A percentile compares a stretch with the other conserved stretches of the same genome.
Evolutionary conservation across 805 yeast species (phyloP).

Genomic region (Lipomyces lipofer): DNA sequence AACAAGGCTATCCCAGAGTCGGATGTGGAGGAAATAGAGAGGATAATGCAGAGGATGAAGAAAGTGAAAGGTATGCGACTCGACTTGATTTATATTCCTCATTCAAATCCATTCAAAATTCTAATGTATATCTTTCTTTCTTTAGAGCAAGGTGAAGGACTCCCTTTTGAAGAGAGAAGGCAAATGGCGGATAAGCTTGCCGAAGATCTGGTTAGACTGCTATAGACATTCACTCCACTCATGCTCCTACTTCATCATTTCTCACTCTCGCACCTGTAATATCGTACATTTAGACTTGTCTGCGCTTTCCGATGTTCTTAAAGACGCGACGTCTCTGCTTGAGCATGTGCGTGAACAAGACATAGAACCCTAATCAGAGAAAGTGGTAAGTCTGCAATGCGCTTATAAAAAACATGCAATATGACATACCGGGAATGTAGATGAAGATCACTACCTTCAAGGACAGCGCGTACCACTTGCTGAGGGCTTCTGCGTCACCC

Average conservation of each 20-base stretch:
- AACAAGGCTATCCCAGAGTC: conserved; percentile 17
- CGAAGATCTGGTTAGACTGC: conserved; percentile 34
- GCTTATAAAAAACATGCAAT: neutral
- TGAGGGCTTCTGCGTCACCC: conserved; percentile 56
- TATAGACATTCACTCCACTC: conserved; percentile 5
- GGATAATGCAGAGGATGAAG: conserved; percentile 35
- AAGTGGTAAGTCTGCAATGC: neutral
- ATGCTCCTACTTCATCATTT: too few relatives aligned
- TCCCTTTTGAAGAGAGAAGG: conserved; percentile 37
- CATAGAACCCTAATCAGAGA: conserved; percentile 50
- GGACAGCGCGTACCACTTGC: conserved; percentile 52
- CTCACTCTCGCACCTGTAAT: too few relatives aligned
- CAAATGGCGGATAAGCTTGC: conserved; percentile 41
- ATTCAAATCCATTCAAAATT: neutral
- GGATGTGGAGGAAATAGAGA: conserved; percentile 37
- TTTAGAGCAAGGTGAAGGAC: conserved; percentile 25
- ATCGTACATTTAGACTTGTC: conserved; percentile 1
- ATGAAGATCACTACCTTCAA: conserved; percentile 59
- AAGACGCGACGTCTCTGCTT: conserved; percentile 76
- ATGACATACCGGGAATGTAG: conserved; percentile 70
- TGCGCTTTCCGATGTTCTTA: conserved; percentile 36
- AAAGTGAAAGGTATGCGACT: conserved; percentile 32
- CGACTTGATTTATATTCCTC: neutral
- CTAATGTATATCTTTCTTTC: neutral
- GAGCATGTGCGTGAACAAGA: conserved; percentile 83